Evolutionary conservation across 2,329 filamentous ascomycete genomes (phyloP), one percentile per base, ranked within the genome.

Genomic region (Colletotrichum sp.): DNA sequence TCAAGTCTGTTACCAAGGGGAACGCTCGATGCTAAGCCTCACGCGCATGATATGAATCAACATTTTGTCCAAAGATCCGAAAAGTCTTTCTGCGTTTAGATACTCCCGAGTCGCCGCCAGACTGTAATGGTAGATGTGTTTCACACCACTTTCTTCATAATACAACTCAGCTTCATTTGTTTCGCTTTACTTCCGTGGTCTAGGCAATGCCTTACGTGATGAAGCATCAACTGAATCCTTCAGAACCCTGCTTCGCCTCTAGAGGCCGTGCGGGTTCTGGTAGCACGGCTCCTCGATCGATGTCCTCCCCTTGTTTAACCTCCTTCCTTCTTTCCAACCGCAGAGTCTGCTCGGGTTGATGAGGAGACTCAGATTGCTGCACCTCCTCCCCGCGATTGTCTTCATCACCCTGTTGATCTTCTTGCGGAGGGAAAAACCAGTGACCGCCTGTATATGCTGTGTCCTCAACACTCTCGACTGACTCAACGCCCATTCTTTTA

Each of bases 401-500:
- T 28, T 9, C 8, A 4, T 30, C 36, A 12, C 6, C 12, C 7
- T 26, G 66, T 8, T 16, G 32, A 1, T 26, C 32, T 9, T 64
- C 32, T 8, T 36, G n/a, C 9, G 30, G n/a, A 38, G 57, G 57
- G n/a, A 72, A 8, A 12, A 75, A 64, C 73, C 64, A 75, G 52
- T 68, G 57, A 2, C 26, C 64, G 0, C 71, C 71, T 0, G 66
- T 71, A 15, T 76, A 71, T 24, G 66, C 65, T 52, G 74, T 67
- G 8, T 75, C 71, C 30, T 74, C 74, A 6, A 76, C 63, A 6
- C 74, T 66, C 52, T 74, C 71, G 0, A 70, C 60, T 3, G 74
- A 76, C 8, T 76, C 74, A 4, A 76, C 74, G 10, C 71, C 74
- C 71, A 75, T 75, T 8, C 71, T 67, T 32, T 57, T 71, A 1